These are phyloP conservation scores for Penicillium coffeae DNA, from an alignment of 495 filamentous ascomycete species.

Conservation along the genomic window DNA sequence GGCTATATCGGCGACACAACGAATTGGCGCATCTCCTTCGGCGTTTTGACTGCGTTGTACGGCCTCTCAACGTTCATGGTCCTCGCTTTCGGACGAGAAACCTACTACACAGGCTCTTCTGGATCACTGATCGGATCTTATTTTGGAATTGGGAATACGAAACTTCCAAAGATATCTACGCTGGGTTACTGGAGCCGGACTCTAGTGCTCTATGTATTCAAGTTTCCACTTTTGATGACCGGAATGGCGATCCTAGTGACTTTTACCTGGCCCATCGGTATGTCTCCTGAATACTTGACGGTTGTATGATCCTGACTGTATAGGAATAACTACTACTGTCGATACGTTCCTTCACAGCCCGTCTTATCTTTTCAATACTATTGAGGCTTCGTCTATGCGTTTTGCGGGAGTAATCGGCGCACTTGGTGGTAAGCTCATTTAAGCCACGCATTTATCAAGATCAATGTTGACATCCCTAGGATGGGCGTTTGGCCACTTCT, in stretches of 20 bases:
- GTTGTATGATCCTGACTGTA: too few species aligned
- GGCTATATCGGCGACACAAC: slow-evolving; percentile 34
- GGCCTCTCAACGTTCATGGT: slow-evolving; percentile 40
- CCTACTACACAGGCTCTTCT: slow-evolving; percentile 33
- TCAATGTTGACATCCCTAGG: slow-evolving; percentile 12
- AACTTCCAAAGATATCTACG: slow-evolving; percentile 20
- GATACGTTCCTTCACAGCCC: slow-evolving; percentile 35
- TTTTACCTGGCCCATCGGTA: slow-evolving; percentile 40
- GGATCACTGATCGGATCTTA: slow-evolving; percentile 33
- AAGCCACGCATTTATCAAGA: background rate
- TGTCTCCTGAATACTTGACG: too few species aligned
- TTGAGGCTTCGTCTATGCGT: slow-evolving; percentile 35
- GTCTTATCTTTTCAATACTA: slow-evolving; percentile 34
- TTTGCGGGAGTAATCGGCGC: slow-evolving; percentile 37
- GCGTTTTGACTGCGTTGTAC: slow-evolving; percentile 44
- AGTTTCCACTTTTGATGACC: slow-evolving; percentile 30
- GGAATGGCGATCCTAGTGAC: slow-evolving; percentile 31
- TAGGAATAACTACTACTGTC: slow-evolving; percentile 39
- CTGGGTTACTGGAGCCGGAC: slow-evolving; percentile 20
- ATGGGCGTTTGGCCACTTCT: slow-evolving; percentile 31
- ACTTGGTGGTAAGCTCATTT: slow-evolving; percentile 18
- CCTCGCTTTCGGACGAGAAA: slow-evolving; percentile 46
- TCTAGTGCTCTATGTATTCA: slow-evolving; percentile 32
- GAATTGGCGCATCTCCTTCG: slow-evolving; percentile 43
- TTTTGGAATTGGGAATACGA: slow-evolving; percentile 47